These are phyloP conservation scores for Cadophora gregata DNA, from an alignment of 2,329 filamentous ascomycete species.

Conservation along the genomic window DNA sequence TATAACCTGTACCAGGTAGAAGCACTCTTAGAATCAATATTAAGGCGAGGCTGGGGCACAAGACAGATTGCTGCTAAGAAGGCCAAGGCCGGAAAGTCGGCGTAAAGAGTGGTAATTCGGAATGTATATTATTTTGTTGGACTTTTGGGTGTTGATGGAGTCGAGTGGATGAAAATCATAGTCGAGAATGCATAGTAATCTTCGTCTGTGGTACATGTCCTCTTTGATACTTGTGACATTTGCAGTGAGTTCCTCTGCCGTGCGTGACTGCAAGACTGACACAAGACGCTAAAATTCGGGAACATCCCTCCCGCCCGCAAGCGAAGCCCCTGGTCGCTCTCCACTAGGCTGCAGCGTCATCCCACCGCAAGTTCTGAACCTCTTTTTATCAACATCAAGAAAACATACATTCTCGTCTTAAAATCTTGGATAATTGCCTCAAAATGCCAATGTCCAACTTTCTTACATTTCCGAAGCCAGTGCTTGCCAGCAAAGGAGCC, in stretches of 20 bases:
- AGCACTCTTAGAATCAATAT: too few relatives aligned
- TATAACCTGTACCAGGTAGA: too few relatives aligned
- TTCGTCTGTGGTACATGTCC: not conserved
- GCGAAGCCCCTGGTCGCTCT: not conserved
- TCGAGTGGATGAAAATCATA: constrained; percentile 2
- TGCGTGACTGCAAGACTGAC: not conserved
- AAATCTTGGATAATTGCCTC: not conserved
- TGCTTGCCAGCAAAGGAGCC: not conserved
- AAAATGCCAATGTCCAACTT: not conserved
- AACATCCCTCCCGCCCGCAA: not conserved
- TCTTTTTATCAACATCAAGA: not conserved
- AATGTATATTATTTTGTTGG: constrained; percentile 15
- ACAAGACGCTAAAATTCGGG: not conserved
- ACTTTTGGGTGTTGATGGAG: constrained; percentile 13
- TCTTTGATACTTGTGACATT: not conserved
- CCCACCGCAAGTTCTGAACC: not conserved
- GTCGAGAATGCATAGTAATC: constrained; percentile 15
- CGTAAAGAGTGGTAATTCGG: not conserved
- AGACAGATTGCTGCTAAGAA: constrained; percentile 27
- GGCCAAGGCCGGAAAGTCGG: constrained; percentile 23
- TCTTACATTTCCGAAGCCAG: not conserved
- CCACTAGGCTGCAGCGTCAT: not conserved
- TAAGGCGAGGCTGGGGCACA: too few relatives aligned
- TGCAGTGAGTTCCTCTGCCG: not conserved
- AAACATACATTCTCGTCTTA: not conserved